Percentiles rank a stretch among this genome's conserved stretches.
Conservation (phyloP, 371 early-diverging fungal genomes). For the Syncephalastrum sp. region DNA sequence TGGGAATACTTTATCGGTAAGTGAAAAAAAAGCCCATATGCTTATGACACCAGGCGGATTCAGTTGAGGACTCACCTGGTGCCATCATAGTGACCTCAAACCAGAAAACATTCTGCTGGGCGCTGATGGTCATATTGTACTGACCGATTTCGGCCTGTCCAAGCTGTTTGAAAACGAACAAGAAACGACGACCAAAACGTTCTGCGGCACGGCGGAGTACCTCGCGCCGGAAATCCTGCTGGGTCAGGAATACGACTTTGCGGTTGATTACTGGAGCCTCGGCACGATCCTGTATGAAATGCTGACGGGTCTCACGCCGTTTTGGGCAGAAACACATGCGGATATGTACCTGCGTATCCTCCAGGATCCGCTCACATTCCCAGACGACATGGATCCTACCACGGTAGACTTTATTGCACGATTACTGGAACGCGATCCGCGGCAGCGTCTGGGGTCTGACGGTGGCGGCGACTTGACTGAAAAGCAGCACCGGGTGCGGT, state of each 20-base stretch:
- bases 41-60: not conserved
- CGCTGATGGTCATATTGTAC: slow-evolving; percentile 76
- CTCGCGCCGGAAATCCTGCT: slow-evolving; percentile 88
- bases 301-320: slow-evolving; percentile 73
- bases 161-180: slow-evolving; percentile 58
- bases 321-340: slow-evolving; percentile 72
- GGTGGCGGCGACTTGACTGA: slow-evolving; percentile 63
- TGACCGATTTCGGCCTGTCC: slow-evolving; percentile 88
- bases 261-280: slow-evolving; percentile 96
- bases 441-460: slow-evolving; percentile 59
- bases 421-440: slow-evolving; percentile 68
- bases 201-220: slow-evolving; percentile 95
- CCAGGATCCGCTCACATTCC: slow-evolving; percentile 70
- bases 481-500: slow-evolving; percentile 65
- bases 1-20: slow-evolving; percentile 84
- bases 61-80: not conserved
- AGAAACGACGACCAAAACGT: slow-evolving; percentile 76
- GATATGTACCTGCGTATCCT: slow-evolving; percentile 79
- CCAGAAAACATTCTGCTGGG: slow-evolving; percentile 88
- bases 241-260: slow-evolving; percentile 78
- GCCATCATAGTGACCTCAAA: slow-evolving; percentile 65
- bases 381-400: slow-evolving; percentile 52
- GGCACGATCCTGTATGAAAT: slow-evolving; percentile 92
- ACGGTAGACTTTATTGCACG: slow-evolving; percentile 60
- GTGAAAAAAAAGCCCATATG: not conserved